Evolutionary conservation across 257 asterid species (phyloP).

Genomic region (Nicotiana paniculata): DNA sequence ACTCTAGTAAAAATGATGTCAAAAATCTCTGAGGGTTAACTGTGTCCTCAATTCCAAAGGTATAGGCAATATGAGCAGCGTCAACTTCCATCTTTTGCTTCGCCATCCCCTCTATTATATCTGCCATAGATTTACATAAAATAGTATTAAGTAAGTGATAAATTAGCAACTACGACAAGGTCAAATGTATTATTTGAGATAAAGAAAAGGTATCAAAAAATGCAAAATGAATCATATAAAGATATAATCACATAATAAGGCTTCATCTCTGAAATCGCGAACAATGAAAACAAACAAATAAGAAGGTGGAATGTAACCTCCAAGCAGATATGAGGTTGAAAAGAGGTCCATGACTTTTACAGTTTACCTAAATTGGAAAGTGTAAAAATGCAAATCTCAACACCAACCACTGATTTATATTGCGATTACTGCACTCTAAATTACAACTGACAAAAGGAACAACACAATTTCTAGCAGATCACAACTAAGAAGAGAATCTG

Average conservation of each 20-base stretch:
- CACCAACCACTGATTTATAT: too few relatives aligned
- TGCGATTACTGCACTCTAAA: too few relatives aligned
- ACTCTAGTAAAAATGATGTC: slow-evolving; percentile 47
- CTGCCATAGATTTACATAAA: slow-evolving; percentile 31
- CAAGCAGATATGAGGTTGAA: neutral
- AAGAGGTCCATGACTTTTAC: neutral
- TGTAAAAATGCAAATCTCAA: too few relatives aligned
- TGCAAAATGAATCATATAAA: neutral
- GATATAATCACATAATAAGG: neutral
- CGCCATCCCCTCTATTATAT: slow-evolving; percentile 47
- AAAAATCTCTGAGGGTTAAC: slow-evolving; percentile 46
- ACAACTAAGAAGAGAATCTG: too few relatives aligned
- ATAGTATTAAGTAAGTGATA: neutral
- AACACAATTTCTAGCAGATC: too few relatives aligned
- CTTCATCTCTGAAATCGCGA: neutral
- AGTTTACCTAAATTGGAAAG: too few relatives aligned
- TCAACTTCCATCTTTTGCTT: slow-evolving; percentile 61
- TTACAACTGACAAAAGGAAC: too few relatives aligned
- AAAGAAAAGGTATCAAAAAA: neutral
- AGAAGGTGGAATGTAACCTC: neutral
- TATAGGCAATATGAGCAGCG: slow-evolving; percentile 58
- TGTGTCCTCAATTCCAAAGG: slow-evolving; percentile 62
- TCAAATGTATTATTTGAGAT: neutral
- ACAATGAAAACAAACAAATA: neutral
- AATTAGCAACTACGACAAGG: neutral